These are phyloP conservation scores for Tulasnella calospora DNA, from an alignment of 768 basidiomycete species.

Conservation along the genomic window DNA sequence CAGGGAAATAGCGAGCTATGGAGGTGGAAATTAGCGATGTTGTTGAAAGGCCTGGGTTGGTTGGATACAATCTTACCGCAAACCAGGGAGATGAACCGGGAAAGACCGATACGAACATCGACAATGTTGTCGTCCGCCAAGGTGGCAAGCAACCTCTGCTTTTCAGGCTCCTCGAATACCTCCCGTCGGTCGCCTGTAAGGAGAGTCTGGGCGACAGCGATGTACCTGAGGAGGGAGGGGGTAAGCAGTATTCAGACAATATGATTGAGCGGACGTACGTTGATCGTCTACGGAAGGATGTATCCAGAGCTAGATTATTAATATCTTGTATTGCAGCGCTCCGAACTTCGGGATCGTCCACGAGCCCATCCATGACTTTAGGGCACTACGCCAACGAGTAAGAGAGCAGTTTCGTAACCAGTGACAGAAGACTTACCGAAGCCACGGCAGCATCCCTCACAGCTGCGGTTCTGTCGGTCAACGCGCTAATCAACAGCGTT, in stretches of 20 bases:
- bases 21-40: background rate
- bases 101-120: constrained; percentile 80
- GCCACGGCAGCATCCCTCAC: constrained; percentile 72
- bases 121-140: constrained; percentile 57
- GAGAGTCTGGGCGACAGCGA: constrained; percentile 65
- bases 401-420: background rate
- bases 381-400: constrained; percentile 31
- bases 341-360: constrained; percentile 30
- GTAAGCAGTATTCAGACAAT: background rate
- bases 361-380: constrained; percentile 32
- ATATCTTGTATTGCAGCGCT: constrained; percentile 46
- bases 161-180: constrained; percentile 53
- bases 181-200: constrained; percentile 37
- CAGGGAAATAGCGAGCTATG: constrained; percentile 16
- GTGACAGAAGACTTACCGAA: constrained; percentile 47
- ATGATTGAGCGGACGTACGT: constrained; percentile 48
- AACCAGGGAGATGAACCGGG: constrained; percentile 60
- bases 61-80: constrained; percentile 45
- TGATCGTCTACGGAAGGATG: constrained; percentile 55
- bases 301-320: constrained; percentile 33
- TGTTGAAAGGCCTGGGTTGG: background rate
- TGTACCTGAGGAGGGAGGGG: constrained; percentile 50
- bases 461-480: constrained; percentile 76
- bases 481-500: constrained; percentile 52
- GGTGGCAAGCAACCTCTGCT: constrained; percentile 40